Evolutionary conservation across 192 early-diverging fungal species (phyloP).

Genomic region (Coemansia sp.): DNA sequence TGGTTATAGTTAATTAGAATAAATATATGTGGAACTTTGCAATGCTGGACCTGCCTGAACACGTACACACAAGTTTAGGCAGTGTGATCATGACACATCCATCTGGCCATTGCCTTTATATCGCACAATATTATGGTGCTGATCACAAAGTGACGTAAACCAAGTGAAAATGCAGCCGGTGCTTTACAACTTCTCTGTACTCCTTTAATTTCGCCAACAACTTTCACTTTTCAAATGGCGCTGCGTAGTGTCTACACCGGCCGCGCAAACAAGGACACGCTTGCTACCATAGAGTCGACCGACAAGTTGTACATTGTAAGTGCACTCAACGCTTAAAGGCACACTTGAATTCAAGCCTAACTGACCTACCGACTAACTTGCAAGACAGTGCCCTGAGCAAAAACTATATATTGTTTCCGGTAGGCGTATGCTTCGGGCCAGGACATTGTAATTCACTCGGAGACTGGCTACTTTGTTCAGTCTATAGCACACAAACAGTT

Average conservation of each 20-base stretch:
- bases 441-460: slow-evolving; percentile 33
- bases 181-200: neutral
- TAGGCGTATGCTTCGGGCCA: slow-evolving; percentile 49
- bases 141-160: neutral
- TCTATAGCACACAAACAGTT: slow-evolving; percentile 20
- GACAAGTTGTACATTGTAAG: slow-evolving; percentile 44
- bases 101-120: no score
- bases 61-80: neutral
- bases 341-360: neutral
- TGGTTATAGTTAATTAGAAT: no score
- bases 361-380: neutral
- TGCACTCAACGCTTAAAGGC: neutral
- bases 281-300: slow-evolving; percentile 1
- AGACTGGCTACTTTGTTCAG: slow-evolving; percentile 22
- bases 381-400: no score
- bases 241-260: slow-evolving; percentile 39
- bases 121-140: neutral
- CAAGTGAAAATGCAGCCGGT: neutral
- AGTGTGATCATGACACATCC: no score
- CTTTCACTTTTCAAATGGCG: slow-evolving; percentile 20
- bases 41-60: neutral
- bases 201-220: neutral
- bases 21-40: no score
- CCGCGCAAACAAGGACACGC: slow-evolving; percentile 43
- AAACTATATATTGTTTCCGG: no score